Evolutionary conservation across 768 basidiomycete species (phyloP), one percentile per base, ranked within the genome.

Genomic region (Baorangia bicolor): DNA sequence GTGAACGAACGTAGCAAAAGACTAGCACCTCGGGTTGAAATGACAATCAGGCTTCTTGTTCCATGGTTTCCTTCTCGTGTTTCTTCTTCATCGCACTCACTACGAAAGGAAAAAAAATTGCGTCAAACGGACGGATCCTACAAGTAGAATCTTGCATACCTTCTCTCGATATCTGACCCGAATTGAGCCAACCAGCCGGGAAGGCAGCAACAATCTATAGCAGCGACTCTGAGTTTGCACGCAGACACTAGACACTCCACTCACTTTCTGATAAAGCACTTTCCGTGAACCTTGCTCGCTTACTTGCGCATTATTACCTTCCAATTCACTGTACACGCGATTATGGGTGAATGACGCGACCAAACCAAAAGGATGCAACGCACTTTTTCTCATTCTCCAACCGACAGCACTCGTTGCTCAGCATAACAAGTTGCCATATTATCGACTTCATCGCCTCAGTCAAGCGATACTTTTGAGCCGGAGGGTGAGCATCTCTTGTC

Each of bases 11-110:
- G 33, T 25, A 16, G 28, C 2, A 47, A 35, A 20, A 28, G 16
- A 38, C 33, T 23, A 37, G 16, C 31, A 40, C 23, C n/a, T 46
- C 33, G 37, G 23, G 31, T 16, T 23, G 14, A 1, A 18, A n/a
- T 40, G 43, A 20, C 16, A 13, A 43, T 72, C 54, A 73, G 0
- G 47, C 59, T 37, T 86, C 85, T 60, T 80, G 77, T 63, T 88
- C 86, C 79, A 82, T 77, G 25, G 78, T 77, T 65, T 91, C 89
- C 64, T 83, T 83, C 71, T 92, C 89, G 57, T 82, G 78, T 60
- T 79, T 84, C 78, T 92, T 92, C 77, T 92, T 92, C 82, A 92
- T 88, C 8, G 86, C 83, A 66, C 88, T 90, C 81, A 92, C 89
- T 90, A 63, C 11, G 35, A 27, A 18, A 38, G 28, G 12, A 18